phyloP scores from a whole-genome alignment of 768 basidiomycete species.

The Mycena leptocephala region DNA sequence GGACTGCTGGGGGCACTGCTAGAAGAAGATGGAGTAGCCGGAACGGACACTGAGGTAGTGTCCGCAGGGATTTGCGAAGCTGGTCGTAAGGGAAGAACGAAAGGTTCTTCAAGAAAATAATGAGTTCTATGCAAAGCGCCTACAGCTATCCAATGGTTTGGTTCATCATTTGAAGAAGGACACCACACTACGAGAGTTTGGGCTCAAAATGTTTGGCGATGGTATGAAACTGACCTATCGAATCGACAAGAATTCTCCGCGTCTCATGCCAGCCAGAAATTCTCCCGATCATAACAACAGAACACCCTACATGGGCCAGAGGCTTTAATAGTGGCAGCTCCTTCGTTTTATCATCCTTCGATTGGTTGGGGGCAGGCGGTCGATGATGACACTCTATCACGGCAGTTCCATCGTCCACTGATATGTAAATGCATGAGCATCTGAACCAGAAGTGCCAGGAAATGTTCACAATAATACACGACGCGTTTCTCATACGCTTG shows the following conservation, averaged over 20 bases:
- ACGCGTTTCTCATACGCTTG: slow-evolving; percentile 72
- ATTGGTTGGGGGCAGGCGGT: slow-evolving; percentile 45
- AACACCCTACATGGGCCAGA: slow-evolving; percentile 20
- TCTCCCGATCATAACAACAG: slow-evolving; percentile 37
- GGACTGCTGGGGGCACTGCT: slow-evolving; percentile 24
- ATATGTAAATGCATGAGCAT: slow-evolving; percentile 2
- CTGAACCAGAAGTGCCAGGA: neutral
- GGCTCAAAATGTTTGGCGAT: neutral
- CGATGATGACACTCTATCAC: slow-evolving; percentile 78
- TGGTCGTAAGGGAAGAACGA: slow-evolving; percentile 59
- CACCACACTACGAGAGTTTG: slow-evolving; percentile 57
- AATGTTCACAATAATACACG: slow-evolving; percentile 69
- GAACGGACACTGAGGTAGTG: neutral
- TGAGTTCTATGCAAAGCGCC: slow-evolving; percentile 65
- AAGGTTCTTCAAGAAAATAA: slow-evolving; percentile 68
- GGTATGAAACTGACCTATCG: slow-evolving; percentile 62
- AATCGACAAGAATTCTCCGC: slow-evolving; percentile 50
- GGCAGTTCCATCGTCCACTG: slow-evolving; percentile 88
- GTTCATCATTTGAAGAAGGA: slow-evolving; percentile 71
- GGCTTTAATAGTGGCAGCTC: slow-evolving; percentile 19
- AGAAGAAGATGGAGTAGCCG: slow-evolving; percentile 7
- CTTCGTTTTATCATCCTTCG: slow-evolving; percentile 34
- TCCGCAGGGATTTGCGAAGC: neutral
- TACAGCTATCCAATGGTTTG: slow-evolving; percentile 70
- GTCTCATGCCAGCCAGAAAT: slow-evolving; percentile 15